Base-by-base conservation (phyloP, 78 protist genomes). In the Guillardia theta region DNA sequence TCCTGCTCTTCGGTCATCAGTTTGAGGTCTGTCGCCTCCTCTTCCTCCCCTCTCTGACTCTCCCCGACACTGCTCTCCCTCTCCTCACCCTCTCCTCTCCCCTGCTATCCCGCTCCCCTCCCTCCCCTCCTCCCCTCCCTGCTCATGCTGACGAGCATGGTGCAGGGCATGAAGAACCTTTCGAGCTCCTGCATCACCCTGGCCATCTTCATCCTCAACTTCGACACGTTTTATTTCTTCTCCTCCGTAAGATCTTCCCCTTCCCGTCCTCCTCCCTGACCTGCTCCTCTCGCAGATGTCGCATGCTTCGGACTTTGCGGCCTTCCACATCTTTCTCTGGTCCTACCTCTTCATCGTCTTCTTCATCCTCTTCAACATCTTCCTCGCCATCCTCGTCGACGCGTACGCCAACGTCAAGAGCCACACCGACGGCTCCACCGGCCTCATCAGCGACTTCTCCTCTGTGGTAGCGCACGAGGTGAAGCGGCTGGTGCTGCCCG, bases 331-430 rank as follows among this genome's bases (percentile, higher is more conserved):
- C 33, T 78, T 27, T 30, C 90, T 78, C 50, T 78, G 48, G 50
- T 43, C 90, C 45, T 78, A 2, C 50, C 45, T 78, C 50, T 10
- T 78, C 21, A 78, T 78, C 48, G 30, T 18, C 1, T 78, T 43
- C 45, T 78, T 78, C 90, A 78, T 78, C 48, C 48, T 78, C 50
- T 18, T 78, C 50, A 78, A 58, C 70, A 58, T 58, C 70, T 58
- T 58, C 70, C 70, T 58, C 6, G 70, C 70, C 70, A 58, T 58
- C 70, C 70, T 58, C 70, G 70, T 58, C 70, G 70, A 58, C 70
- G 70, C 70, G 39, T 58, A 58, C 70, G 70, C 70, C 2, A 58
- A 58, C 70, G 70, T 58, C 39, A 58, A 78, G 48, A 1, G 30
- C n/a, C 8, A 43, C 44, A 21, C 48, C 46, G 83, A 70, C 83